Conservation (phyloP, 2,329 filamentous ascomycete genomes). For the Fusarium foetens region DNA sequence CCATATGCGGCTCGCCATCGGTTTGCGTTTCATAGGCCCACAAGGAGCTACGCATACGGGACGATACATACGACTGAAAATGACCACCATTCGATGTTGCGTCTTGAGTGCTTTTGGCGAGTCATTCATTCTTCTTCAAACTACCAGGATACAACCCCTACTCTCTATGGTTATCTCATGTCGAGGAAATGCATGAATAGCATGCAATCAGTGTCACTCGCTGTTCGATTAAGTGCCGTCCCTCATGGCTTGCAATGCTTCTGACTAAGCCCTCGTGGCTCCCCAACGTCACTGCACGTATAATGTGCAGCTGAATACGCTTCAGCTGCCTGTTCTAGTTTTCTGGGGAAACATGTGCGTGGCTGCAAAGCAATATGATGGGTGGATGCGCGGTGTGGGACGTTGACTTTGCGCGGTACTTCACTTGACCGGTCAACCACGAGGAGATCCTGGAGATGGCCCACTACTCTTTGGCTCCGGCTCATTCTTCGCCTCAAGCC, state of each 20-base stretch:
- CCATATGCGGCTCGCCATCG: conserved; percentile 38
- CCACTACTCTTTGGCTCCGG: conserved; percentile 31
- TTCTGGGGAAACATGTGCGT: conserved; percentile 41
- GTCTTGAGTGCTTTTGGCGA: neutral
- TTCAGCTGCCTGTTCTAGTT: conserved; percentile 42
- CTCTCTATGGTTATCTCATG: neutral
- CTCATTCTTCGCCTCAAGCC: conserved; percentile 14
- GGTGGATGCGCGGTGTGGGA: conserved; percentile 40
- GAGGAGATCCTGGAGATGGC: conserved; percentile 34
- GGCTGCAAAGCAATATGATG: conserved; percentile 34
- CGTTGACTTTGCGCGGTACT: conserved; percentile 26
- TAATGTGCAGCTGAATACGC: conserved; percentile 26
- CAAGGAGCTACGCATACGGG: conserved; percentile 19
- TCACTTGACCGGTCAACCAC: conserved; percentile 32
- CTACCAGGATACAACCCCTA: conserved; percentile 1
- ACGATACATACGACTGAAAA: conserved; percentile 15
- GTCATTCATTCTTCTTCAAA: neutral
- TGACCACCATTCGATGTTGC: conserved; percentile 2
- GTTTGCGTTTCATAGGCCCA: conserved; percentile 31
- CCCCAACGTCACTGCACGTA: conserved; percentile 40
- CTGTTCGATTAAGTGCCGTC: neutral
- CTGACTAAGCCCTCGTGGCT: conserved; percentile 25
- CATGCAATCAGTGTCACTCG: conserved; percentile 2
- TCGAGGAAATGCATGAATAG: neutral
- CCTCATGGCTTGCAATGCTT: conserved; percentile 4